Base-by-base conservation (phyloP, 768 basidiomycete genomes). In the Mycena venus region DNA sequence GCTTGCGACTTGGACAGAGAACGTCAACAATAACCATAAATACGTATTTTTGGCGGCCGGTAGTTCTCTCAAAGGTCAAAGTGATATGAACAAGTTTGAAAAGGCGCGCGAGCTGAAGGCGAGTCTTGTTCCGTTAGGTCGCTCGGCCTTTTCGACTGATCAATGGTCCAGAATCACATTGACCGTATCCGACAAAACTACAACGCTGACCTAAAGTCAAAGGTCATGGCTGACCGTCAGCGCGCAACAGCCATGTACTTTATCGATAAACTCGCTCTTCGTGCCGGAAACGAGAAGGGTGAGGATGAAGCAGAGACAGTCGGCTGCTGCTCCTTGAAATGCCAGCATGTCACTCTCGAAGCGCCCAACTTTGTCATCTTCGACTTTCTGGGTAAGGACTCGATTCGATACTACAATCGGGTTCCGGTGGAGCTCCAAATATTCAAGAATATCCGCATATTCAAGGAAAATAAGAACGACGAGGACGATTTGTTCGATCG, bases 201-300 rank as follows among this genome's bases (percentile, higher is more conserved):
- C 82, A 91, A 88, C 10, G 86, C 83, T 23, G 96, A 98, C 70
- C 86, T 99, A 68, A 95, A 91, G 85, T 93, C 90, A 64, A 99
- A 98, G 83, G 91, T 96, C 71, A 99, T 96, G 95, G 94, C 93
- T 12, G 94, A 96, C 76, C 93, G 98, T 38, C 98, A 99, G 84
- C 93, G 98, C 29, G 98, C 98, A n/a, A 99, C 98, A 1, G 95
- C 98, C 19, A 95, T 99, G 93, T 99, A 99, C 83, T 96, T 99
- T 85, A 99, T 99, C 79, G 98, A 99, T 84, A 92, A 92, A 80
- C 90, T 99, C 40, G 98, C 98, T 40, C 94, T 99, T 82, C 95
- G 98, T 89, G 97, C 97, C 58, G 98, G 98, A 76, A 99, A 99
- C 84, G 98, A 99, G 86, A 99, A 99, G 84, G 98, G 98, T 53